Evolutionary conservation across 371 early-diverging fungal species (phyloP), one percentile per base, ranked within the genome.

Genomic region (Apophysomyces trapeziformis): DNA sequence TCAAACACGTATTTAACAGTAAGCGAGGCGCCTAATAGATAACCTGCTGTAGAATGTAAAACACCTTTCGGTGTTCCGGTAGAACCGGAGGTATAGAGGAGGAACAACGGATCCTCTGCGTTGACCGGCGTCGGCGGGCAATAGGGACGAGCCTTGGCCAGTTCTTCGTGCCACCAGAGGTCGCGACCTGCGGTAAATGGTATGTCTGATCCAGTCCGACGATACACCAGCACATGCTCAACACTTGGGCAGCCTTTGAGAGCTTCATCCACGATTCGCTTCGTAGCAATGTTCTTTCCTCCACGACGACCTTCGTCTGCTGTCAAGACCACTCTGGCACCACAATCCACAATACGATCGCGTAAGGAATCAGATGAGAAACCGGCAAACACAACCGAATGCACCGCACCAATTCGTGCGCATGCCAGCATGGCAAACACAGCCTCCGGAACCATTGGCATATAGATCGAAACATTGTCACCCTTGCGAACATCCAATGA

Each of bases 361-460:
- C 90, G 85, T 41, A 99, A 85, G 21, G 97, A 95, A 26, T 92
- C 90, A 36, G 94, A 78, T 63, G 94, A 93, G 80, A 94, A 97
- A 38, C 97, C 96, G 16, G 95, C 96, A 84, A 97, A 97, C 36
- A 97, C 95, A 21, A 97, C 97, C 36, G 88, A 87, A 64, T 86
- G 99, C 35, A 96, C 78, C 11, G 94, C 87, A 21, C 99, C 99
- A 18, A 99, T 80, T 47, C 98, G 88, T 4, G 96, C 94, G 79
- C 97, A 96, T 14, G 99, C 98, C 41, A 99, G 85, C 85, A 96
- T 90, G 1, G 94, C 89, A 62, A 94, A 89, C 1, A 93, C 88
- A 4, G 99, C 95, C 74, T 97, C 93, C 12, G 98, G 96, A 41
- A 95, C 89, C 97, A 97, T 98, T 41, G 98, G 96, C 95, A 99